Percentiles rank a stretch among this genome's conserved stretches.
Conservation (phyloP, 805 yeast genomes). For the Blastobotrys mokoenaii region DNA sequence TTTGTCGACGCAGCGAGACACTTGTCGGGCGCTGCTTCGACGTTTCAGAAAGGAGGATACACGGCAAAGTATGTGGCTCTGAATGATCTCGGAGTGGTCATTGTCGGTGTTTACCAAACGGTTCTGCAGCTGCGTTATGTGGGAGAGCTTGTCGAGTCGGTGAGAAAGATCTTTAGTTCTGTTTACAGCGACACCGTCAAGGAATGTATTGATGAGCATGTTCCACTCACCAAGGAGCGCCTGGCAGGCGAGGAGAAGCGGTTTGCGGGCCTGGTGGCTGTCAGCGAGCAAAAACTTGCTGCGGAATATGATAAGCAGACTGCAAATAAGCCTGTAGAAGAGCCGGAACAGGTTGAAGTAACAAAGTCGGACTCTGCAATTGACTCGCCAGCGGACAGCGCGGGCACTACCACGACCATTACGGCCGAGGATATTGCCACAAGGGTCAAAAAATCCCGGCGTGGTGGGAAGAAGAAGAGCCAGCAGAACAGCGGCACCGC, state of each 20-base stretch:
- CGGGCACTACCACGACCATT: neutral
- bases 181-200: slow-evolving; percentile 18
- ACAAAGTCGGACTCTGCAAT: too few species aligned
- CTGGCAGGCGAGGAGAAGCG: neutral
- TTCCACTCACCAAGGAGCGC: slow-evolving; percentile 9
- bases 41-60: slow-evolving; percentile 32
- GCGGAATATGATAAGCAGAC: neutral
- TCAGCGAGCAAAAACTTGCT: neutral
- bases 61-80: slow-evolving; percentile 38
- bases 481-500: slow-evolving; percentile 2
- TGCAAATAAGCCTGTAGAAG: neutral
- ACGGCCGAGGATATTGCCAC: neutral
- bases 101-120: slow-evolving; percentile 29
- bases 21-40: neutral
- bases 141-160: slow-evolving; percentile 26
- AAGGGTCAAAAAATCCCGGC: neutral
- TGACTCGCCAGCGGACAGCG: neutral
- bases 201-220: slow-evolving; percentile 24
- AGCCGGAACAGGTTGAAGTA: slow-evolving; percentile 1
- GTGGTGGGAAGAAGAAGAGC: slow-evolving; percentile 15
- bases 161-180: slow-evolving; percentile 26
- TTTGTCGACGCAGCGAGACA: slow-evolving; percentile 31
- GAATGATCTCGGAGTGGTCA: slow-evolving; percentile 37
- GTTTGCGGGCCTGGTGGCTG: slow-evolving; percentile 1
- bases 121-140: slow-evolving; percentile 28